Evolutionary conservation across 2,329 filamentous ascomycete species (phyloP), one percentile per base, ranked within the genome.

Genomic region (Ophiostoma ips): DNA sequence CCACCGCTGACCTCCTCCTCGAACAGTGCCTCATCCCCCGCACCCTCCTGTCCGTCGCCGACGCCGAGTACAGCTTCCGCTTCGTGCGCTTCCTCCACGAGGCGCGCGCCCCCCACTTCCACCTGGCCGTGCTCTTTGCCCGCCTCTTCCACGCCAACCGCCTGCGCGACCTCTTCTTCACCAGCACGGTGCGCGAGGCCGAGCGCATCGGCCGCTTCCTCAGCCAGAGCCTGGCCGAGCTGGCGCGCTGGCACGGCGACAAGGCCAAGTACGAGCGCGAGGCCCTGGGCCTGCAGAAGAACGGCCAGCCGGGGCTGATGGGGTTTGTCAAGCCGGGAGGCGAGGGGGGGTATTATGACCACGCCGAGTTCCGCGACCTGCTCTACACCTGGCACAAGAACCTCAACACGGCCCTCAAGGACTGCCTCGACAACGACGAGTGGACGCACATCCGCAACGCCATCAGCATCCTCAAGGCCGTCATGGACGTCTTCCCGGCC

Each of bases 391-490:
- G 90, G 88, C 94, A 98, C 64, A 81, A 83, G 58, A 80, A 84
- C 55, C 69, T 98, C 40, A 84, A 84, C 58, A 77, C 71, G 46
- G 87, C 90, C 2, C 70, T 98, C 50, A 89, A 88, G 62, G 76
- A 76, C 35, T 95, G 90, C 62, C 73, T 98, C 44, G 79, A 79
- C 16, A 83, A 83, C 28, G 81, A 78, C 31, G 90, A 96, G 65
- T 98, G 92, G 77, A 95, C 95, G 84, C 89, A 95, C 64, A 94
- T 96, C 62, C 82, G 90, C 50, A 98, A 98, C 62, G 87, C 88
- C 41, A 94, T 96, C 57, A 92, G 84, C 52, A 75, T 96, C 4
- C 72, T 98, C 52, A 94, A 92, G 62, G 76, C 79, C 11, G 74
- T 95, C 45, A 76, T 87, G 21, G 80, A 87, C 47, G 76, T 81